Evolutionary conservation across 208 protist genomes (phyloP), one percentile per base, ranked within the genome.

Genomic region (Willaertia magna): DNA sequence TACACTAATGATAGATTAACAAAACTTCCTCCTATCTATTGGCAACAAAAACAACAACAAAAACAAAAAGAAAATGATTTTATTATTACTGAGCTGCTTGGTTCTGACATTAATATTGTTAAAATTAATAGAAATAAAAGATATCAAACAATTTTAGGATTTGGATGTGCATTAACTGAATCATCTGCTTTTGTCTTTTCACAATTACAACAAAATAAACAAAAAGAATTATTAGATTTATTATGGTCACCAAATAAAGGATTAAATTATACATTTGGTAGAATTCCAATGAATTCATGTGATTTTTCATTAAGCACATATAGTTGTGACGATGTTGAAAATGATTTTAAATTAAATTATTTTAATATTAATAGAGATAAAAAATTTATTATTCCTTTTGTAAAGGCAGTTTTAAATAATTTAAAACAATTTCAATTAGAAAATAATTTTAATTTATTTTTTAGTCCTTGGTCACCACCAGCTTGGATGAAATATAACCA

Each of bases 401-500:
- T 61, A 30, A 42, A 75, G 9, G 3, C 2, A 48, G 76, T 48
- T 11, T 9, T 51, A 49, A 47, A 40, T 40, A 51, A 46, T 42
- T 82, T 26, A 20, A 42, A 3, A 34, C 74, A 22, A 43, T 42
- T 85, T 52, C 20, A 84, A 43, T n/a, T n/a, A n/a, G 59, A 42
- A 49, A 87, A 52, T 7, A 11, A 9, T 39, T 30, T 88, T 3
- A 55, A 79, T 6, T 48, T 87, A 11, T 84, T 87, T 83, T 4
- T 74, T 22, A 40, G 48, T 40, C 87, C 87, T 51, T 88, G 87
- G 87, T 43, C 20, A 52, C 87, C 87, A 42, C 87, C 87, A 47
- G 78, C 48, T 44, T 88, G 87, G 87, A 88, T 88, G 87, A 88
- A 88, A 26, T n/a, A 11, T 4, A 88, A 88, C 51, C 6, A 47